Evolutionary conservation across 176 grass and related monocot species (phyloP), one percentile per base, ranked within the genome.

Genomic region (Aegilops speltoides): DNA sequence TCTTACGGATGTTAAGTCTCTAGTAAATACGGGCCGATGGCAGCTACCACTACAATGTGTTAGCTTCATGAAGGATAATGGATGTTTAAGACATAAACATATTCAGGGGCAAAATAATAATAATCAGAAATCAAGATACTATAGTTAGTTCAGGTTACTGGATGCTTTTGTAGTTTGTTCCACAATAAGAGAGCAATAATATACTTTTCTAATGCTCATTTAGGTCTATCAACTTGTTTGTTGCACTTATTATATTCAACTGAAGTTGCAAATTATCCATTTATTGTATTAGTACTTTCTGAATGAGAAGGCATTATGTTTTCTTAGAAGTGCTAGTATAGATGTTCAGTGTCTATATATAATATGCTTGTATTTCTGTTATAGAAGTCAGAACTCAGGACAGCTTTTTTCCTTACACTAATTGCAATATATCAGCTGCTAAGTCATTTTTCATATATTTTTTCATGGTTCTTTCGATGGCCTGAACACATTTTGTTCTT

Each of bases 391-490:
- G 67, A 74, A 84, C 43, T 29, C 13, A 19, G 26, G 41, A 29
- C 1, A 38, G 2, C 38, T 32, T 73, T 77, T 16, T 77, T 66
- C 3, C 1, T 66, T 17, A 8, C 56, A 79, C 12, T 79, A 80
- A 33, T 80, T 84, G 23, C 78, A 52, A 79, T 88, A 65, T 59
- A 20, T 72, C 76, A 52, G 63, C 23, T 38, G 3, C 48, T 26
- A 24, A 9, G 64, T 59, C 50, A 17, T 23, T 73, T 63, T 63
- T 24, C 10, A 59, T n/a, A 23, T 74, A 25, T 74, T 7, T 72
- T 73, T 66, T 48, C 71, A 48, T 48, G 46, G 46, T 77, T 77
- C 46, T 77, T 77, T 77, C 17, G 15, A 57, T 33, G 46, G 16
- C 20, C 16, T 54, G 26, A 77, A 56, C 46, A 33, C 28, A 77